Conservation (phyloP, 257 asterid genomes). For the Solanum dulcamara region DNA sequence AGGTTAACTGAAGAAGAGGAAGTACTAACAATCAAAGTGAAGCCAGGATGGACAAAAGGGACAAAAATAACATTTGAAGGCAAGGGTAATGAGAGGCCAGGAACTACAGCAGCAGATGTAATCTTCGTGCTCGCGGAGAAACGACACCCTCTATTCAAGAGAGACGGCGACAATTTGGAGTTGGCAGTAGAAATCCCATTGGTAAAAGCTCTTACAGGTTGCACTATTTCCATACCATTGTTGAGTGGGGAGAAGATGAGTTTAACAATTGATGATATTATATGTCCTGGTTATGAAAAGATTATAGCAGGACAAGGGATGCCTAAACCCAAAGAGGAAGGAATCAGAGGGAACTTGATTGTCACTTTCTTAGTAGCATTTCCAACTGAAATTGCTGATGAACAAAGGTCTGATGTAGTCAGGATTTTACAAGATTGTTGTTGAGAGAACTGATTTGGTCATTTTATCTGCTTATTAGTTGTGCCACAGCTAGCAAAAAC, state of each 20-base stretch:
- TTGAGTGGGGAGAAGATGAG: constrained; percentile 34
- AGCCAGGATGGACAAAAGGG: constrained; percentile 69
- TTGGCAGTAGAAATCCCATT: constrained; percentile 39
- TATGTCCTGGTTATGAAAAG: constrained; percentile 48
- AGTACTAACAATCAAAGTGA: constrained; percentile 47
- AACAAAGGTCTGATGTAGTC: constrained; percentile 33
- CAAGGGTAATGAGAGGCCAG: constrained; percentile 45
- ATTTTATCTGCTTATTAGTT: not conserved
- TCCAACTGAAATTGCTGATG: constrained; percentile 44
- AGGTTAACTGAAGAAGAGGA: constrained; percentile 50
- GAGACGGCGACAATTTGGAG: constrained; percentile 50
- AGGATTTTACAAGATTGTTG: constrained; percentile 26
- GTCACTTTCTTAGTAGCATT: constrained; percentile 40
- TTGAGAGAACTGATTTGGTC: constrained; percentile 2
- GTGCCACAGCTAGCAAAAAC: not conserved
- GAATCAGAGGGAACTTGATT: constrained; percentile 53
- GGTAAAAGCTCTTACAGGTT: constrained; percentile 54
- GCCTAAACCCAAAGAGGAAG: constrained; percentile 51
- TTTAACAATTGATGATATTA: constrained; percentile 37
- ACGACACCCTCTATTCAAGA: constrained; percentile 30
- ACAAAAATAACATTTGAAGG: constrained; percentile 64
- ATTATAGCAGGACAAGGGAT: constrained; percentile 57
- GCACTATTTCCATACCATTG: constrained; percentile 42
- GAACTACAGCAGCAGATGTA: constrained; percentile 34
- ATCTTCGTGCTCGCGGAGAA: constrained; percentile 45